Base-by-base conservation (phyloP, 768 basidiomycete species). In the Naganishia vishniacii region DNA sequence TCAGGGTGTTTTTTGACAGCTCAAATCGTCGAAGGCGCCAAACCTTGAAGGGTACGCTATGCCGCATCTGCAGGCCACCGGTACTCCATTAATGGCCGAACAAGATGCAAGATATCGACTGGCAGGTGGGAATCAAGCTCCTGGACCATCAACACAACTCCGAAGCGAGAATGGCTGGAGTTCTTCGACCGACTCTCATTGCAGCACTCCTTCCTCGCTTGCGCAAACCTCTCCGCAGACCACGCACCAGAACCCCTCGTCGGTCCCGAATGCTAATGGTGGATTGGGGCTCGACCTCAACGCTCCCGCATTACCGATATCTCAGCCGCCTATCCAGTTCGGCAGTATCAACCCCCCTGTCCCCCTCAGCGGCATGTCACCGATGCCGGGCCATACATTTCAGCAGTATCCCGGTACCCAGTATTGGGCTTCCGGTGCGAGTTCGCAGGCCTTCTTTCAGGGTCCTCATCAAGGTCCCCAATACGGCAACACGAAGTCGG, bases 31-130 rank as follows among this genome's bases (percentile, higher is more conserved):
- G 1, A 41, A 32, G 3, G 41, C 42, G 6, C 48, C 40, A 1
- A 29, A 18, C 28, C 9, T 20, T 15, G 23, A 16, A 13, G 28
- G 40, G 15, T 53, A 16, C 28, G 15, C 28, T n/a, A 23, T 56
- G 1, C 53, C 53, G 3, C 40, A 53, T 18, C 29, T 63, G 40
- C 32, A 44, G 40, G 49, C 49, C 6, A 49, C 62, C 4, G 48
- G 48, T 6, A 49, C 62, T 8, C 62, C 48, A 1, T n/a, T 31
- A 1, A 44, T 45, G 13, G 12, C 51, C 3, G 42, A 42, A 13
- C 53, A 23, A 12, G 53, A 5, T 20, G n/a, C 16, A 40, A 20
- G 37, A 12, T 3, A 56, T 3, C 18, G 9, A 12, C 23, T 23
- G 2, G 3, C 20, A 13, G 9, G n/a, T 3, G 23, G 37, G 34